Conservation (phyloP, 768 basidiomycete species). For the Xerocomellus dryophilus region DNA sequence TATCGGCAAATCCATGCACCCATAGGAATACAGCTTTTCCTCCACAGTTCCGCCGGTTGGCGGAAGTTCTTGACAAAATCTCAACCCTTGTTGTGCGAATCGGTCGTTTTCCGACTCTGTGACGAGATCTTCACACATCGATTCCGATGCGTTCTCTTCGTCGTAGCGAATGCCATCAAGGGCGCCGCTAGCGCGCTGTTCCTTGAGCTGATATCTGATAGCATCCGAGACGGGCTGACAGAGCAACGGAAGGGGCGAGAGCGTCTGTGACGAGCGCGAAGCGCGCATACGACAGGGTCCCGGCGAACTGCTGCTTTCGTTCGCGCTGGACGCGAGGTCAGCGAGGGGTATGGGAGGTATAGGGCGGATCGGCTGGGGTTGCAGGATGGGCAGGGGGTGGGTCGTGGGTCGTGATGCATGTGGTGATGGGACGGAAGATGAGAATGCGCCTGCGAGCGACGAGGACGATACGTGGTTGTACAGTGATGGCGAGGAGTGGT, state of each 20-base stretch:
- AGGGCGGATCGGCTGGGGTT: slow-evolving; percentile 35
- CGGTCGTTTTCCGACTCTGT: slow-evolving; percentile 1
- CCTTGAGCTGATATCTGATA: slow-evolving; percentile 30
- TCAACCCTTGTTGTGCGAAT: slow-evolving; percentile 20
- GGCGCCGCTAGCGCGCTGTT: slow-evolving; percentile 1
- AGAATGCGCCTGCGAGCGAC: slow-evolving; percentile 30
- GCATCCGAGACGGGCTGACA: slow-evolving; percentile 35
- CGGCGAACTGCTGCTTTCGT: slow-evolving; percentile 8
- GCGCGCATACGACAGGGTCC: slow-evolving; percentile 1
- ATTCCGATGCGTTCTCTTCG: slow-evolving; percentile 11
- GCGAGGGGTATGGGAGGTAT: slow-evolving; percentile 34
- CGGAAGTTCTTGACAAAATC: slow-evolving; percentile 14
- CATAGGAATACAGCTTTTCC: slow-evolving; percentile 20
- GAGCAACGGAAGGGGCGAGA: slow-evolving; percentile 33
- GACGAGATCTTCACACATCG: slow-evolving; percentile 21
- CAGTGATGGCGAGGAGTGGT: slow-evolving; percentile 16
- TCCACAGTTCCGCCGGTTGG: slow-evolving; percentile 14
- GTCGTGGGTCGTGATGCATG: slow-evolving; percentile 14
- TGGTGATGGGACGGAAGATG: slow-evolving; percentile 12
- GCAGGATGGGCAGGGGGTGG: slow-evolving; percentile 27
- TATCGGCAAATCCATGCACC: slow-evolving; percentile 16
- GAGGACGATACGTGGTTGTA: slow-evolving; percentile 21
- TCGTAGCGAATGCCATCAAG: slow-evolving; percentile 10
- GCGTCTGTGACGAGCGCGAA: slow-evolving; percentile 4
- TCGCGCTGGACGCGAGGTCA: slow-evolving; percentile 25